Evolutionary conservation across 2,329 filamentous ascomycete genomes (phyloP).

Genomic region (Trichophyton verrucosum): DNA sequence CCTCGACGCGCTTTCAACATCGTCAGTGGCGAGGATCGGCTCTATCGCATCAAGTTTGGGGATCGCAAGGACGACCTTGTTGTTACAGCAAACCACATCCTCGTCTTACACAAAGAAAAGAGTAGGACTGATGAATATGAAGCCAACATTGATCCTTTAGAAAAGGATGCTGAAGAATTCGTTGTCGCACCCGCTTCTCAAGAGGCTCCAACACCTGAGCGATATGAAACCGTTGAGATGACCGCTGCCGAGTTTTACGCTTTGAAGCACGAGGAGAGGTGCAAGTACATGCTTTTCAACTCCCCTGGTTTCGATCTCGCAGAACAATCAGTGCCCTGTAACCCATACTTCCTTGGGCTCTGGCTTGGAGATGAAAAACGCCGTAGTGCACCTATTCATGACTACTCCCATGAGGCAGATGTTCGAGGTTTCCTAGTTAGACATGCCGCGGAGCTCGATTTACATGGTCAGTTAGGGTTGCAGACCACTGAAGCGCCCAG

Average conservation of each 20-base stretch:
- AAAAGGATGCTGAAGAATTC: background rate
- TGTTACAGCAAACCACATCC: slow-evolving; percentile 39
- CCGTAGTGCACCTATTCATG: background rate
- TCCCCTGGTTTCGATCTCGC: slow-evolving; percentile 22
- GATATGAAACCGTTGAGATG: slow-evolving; percentile 35
- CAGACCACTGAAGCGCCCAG: background rate
- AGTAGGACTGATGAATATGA: slow-evolving; percentile 4
- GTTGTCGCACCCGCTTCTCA: background rate
- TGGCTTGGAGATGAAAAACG: slow-evolving; percentile 15
- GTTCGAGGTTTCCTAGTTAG: slow-evolving; percentile 10
- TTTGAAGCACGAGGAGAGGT: slow-evolving; percentile 27
- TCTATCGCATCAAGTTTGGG: slow-evolving; percentile 40
- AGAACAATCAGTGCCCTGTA: slow-evolving; percentile 15
- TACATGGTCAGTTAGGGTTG: background rate
- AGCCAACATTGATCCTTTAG: background rate
- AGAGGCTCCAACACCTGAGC: slow-evolving; percentile 15
- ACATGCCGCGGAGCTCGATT: slow-evolving; percentile 11
- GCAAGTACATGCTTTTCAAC: slow-evolving; percentile 27
- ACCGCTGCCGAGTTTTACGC: slow-evolving; percentile 36
- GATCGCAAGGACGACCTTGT: slow-evolving; percentile 36
- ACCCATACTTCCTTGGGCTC: slow-evolving; percentile 15
- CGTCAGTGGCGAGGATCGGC: slow-evolving; percentile 36
- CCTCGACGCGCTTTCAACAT: slow-evolving; percentile 40
- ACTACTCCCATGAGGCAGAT: slow-evolving; percentile 7
- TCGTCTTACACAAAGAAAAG: slow-evolving; percentile 34